Evolutionary conservation across 305 asterid genomes (phyloP), one percentile per base, ranked within the genome.

Genomic region (Fraxinus floribunda): DNA sequence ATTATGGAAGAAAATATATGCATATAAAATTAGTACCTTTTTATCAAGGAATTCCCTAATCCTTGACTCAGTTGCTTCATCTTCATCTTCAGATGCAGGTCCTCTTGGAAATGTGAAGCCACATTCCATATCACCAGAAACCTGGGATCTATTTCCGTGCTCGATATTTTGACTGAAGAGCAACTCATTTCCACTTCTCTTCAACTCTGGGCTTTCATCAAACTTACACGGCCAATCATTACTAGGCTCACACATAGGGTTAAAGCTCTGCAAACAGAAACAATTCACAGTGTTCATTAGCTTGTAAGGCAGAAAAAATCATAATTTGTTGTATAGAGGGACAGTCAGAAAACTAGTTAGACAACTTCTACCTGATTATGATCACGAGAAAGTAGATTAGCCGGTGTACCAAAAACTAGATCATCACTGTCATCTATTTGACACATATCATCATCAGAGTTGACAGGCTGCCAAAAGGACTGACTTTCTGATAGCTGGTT

Each of bases 171-270:
- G 92, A 89, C 80, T 80, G 35, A 86, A 80, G 78, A 86, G 85
- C 79, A 90, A 76, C 83, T 78, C 87, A 22, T 83, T 83, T 83
- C 83, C 82, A 41, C 92, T 90, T 86, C 79, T 88, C 52, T 84
- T 85, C 88, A 89, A 81, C 84, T 88, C 95, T 8, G 94, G 94
- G 83, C 93, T 94, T 88, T 78, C 95, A 88, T 92, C 96, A 82
- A 92, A 97, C 87, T 94, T 91, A 91, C 92, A 89, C 3, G 86
- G 82, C 98, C 93, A 92, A 83, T 92, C 93, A 86, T 93, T 97
- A 86, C 87, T 88, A 72, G 98, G 99, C 83, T 94, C 99, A 78
- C 90, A 84, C 94, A 97, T 90, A 24, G 99, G 99, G 88, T 97
- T 97, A 81, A 91, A 97, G 89, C 99, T 97, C 99, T 97, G 88